Percentiles rank a stretch among this genome's conserved stretches.
Conservation (phyloP, 179 eudicot genomes). For the Corrigiola litoralis region DNA sequence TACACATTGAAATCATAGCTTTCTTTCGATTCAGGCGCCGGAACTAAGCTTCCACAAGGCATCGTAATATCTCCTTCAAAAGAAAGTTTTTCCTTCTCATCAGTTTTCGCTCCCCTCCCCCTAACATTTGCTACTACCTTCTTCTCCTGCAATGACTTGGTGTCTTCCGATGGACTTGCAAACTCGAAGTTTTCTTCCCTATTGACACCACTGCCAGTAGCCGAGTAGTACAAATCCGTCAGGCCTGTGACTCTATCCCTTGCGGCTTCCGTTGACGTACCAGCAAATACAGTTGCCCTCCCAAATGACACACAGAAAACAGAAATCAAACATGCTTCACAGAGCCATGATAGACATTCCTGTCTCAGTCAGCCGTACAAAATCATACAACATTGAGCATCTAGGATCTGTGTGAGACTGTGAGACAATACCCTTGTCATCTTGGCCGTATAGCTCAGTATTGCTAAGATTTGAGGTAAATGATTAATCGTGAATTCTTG, state of each 20-base stretch:
- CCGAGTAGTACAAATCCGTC: constrained; percentile 81
- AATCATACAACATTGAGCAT: too few species aligned
- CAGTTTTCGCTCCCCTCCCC: constrained; percentile 63
- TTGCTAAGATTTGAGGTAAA: too few species aligned
- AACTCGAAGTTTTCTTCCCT: constrained; percentile 49
- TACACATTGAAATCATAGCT: constrained; percentile 80
- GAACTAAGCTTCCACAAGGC: constrained; percentile 64
- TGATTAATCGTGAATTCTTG: too few species aligned
- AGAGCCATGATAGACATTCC: too few species aligned
- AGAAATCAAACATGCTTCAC: too few species aligned
- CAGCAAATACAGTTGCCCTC: constrained; percentile 72
- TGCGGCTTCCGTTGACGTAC: constrained; percentile 83
- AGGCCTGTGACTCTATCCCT: constrained; percentile 72
- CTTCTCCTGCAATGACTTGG: constrained; percentile 49
- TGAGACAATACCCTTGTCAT: too few species aligned
- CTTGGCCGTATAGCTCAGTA: too few species aligned
- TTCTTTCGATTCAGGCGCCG: constrained; percentile 50
- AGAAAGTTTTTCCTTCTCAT: constrained; percentile 66
- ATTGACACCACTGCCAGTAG: constrained; percentile 72
- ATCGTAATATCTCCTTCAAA: constrained; percentile 85
- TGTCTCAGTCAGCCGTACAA: too few species aligned
- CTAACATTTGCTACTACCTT: constrained; percentile 57
- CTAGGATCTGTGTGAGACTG: too few species aligned
- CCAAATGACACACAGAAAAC: constrained; percentile 41
- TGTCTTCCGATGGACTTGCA: constrained; percentile 54